phyloP scores from a whole-genome alignment of 1,284 basidiomycete genomes.

The Porphyrellus sp. region DNA sequence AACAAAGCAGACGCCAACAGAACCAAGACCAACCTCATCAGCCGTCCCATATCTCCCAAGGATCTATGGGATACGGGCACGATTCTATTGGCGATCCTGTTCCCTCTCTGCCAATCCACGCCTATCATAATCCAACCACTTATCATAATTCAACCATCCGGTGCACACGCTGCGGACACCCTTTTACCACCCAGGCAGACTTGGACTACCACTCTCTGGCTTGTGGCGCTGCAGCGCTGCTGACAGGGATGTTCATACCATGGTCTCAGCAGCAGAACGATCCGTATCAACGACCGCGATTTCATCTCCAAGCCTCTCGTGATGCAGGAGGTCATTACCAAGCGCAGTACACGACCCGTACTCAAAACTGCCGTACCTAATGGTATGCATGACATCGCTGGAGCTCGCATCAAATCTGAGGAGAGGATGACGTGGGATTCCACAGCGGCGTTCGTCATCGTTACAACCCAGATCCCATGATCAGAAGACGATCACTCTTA shows the following conservation, averaged over 20 bases:
- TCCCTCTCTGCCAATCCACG: no score
- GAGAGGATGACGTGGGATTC: no score
- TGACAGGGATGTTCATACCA: constrained; percentile 13
- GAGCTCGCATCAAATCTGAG: no score
- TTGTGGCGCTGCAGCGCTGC: constrained; percentile 8
- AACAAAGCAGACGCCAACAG: not conserved
- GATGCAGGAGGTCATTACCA: not conserved
- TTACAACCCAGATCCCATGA: no score
- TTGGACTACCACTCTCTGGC: constrained; percentile 2
- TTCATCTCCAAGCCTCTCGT: not conserved
- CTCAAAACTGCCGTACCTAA: constrained; percentile 1
- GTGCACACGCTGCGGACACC: constrained; percentile 9
- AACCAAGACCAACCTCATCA: not conserved
- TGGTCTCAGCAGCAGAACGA: constrained; percentile 1
- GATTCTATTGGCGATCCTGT: not conserved
- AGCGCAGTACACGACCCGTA: not conserved
- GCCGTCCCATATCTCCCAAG: not conserved
- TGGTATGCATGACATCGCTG: no score
- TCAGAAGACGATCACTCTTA: no score
- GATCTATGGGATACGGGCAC: not conserved
- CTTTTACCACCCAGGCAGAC: constrained; percentile 1
- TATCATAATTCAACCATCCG: not conserved
- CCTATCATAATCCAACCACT: no score
- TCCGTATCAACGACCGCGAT: not conserved
- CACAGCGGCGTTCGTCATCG: no score